phyloP scores from a whole-genome alignment of 2,329 filamentous ascomycete species.

The Intubia oerlemansii region DNA sequence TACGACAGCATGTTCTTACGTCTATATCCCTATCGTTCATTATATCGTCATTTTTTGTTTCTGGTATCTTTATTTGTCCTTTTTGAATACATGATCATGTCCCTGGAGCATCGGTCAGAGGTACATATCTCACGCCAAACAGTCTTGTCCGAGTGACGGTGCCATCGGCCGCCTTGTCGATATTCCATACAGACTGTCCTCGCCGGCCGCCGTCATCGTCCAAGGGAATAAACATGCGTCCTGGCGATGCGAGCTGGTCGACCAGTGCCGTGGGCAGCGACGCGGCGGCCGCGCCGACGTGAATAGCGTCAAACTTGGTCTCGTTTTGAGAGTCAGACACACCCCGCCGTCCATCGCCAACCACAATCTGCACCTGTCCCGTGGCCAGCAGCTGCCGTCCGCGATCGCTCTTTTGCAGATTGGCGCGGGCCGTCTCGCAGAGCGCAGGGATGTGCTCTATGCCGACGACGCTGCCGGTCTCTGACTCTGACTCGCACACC shows the following conservation, averaged over 20 bases:
- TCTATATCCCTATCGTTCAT: too few relatives aligned
- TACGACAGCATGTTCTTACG: too few relatives aligned
- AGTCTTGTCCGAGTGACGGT: conserved; percentile 35
- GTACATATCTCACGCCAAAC: conserved; percentile 55
- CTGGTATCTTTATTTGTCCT: too few relatives aligned
- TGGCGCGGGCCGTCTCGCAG: conserved; percentile 36
- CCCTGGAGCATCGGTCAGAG: conserved; percentile 8
- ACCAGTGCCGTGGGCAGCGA: conserved; percentile 52
- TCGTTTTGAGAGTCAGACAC: too few relatives aligned
- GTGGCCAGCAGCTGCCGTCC: conserved; percentile 37
- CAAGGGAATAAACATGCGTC: conserved; percentile 63
- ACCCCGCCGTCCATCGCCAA: conserved; percentile 49
- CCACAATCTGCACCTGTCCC: conserved; percentile 49
- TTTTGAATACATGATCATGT: too few relatives aligned
- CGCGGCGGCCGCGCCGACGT: conserved; percentile 73
- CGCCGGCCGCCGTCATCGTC: conserved; percentile 19
- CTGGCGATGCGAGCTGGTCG: conserved; percentile 58
- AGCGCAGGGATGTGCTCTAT: conserved; percentile 53
- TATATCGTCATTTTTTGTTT: too few relatives aligned
- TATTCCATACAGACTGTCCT: conserved; percentile 46
- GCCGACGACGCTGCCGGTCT: conserved; percentile 36
- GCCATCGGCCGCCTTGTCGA: conserved; percentile 51
- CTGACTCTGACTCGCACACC: too few relatives aligned
- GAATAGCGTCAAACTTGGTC: conserved; percentile 91
- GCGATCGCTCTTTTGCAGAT: conserved; percentile 40